Percentiles rank a stretch among this genome's conserved stretches.
Conservation (phyloP, 2,329 filamentous ascomycete genomes). For the Dactylonectria macrodidyma region DNA sequence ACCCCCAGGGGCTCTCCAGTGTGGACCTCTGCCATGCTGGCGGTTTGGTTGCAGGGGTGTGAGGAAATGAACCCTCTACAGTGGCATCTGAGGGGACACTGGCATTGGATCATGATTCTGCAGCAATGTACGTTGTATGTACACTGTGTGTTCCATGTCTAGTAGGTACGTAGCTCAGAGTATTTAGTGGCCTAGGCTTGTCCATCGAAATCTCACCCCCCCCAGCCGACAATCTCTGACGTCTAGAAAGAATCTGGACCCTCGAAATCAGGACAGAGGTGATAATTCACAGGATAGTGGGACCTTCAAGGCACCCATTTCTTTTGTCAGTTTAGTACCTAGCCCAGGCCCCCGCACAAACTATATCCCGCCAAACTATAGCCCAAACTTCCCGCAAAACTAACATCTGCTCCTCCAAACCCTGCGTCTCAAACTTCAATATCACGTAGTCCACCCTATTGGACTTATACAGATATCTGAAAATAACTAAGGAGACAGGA, state of each 20-base stretch:
- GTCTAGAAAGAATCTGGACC: background rate
- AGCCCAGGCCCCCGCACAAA: background rate
- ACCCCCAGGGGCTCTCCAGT: constrained; percentile 31
- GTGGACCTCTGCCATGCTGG: constrained; percentile 39
- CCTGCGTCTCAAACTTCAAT: background rate
- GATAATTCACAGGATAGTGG: background rate
- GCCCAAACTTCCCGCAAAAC: constrained; percentile 6
- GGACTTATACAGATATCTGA: no score
- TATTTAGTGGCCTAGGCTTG: background rate
- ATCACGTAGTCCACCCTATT: background rate
- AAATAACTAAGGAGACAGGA: background rate
- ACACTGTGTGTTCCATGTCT: constrained; percentile 13
- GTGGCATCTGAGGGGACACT: constrained; percentile 23
- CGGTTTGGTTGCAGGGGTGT: constrained; percentile 37
- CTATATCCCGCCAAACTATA: constrained; percentile 1
- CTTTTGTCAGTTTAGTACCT: background rate
- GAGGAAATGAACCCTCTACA: constrained; percentile 36
- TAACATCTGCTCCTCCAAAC: constrained; percentile 8
- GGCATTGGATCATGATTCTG: constrained; percentile 7
- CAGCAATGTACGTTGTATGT: background rate
- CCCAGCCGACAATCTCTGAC: background rate
- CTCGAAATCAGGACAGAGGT: background rate
- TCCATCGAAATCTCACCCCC: background rate
- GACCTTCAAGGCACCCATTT: background rate
- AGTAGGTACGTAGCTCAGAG: background rate